Conservation (phyloP, 306 rosid species). For the Coriaria nepalensis region DNA sequence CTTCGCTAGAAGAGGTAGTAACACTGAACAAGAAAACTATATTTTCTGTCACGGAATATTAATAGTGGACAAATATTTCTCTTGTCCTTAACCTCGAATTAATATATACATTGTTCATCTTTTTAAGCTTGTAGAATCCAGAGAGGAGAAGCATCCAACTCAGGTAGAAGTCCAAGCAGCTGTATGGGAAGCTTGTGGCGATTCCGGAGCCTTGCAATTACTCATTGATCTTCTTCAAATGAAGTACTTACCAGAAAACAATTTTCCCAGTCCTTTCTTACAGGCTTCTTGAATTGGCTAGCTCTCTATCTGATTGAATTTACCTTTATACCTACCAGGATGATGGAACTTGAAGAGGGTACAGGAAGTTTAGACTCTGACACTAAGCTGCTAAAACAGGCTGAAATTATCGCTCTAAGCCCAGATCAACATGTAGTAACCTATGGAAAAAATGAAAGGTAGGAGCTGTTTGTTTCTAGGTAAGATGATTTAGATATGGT, state of each 20-base stretch:
- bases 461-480: conserved; percentile 17
- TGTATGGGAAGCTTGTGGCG: conserved; percentile 92
- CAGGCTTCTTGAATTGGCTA: too few species aligned
- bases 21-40: too few species aligned
- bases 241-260: conserved; percentile 31
- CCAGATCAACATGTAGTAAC: conserved; percentile 15
- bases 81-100: conserved; percentile 5
- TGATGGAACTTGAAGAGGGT: conserved; percentile 63
- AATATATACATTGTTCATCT: conserved; percentile 12
- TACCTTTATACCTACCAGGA: too few species aligned
- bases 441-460: conserved; percentile 25
- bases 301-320: too few species aligned
- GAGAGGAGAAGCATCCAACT: conserved; percentile 46
- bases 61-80: too few species aligned
- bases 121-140: conserved; percentile 59
- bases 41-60: too few species aligned
- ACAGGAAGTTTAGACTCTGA: conserved; percentile 62
- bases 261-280: background rate
- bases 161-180: conserved; percentile 77
- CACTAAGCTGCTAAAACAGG: conserved; percentile 34
- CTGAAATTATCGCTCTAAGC: conserved; percentile 26
- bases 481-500: too few species aligned
- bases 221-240: conserved; percentile 84
- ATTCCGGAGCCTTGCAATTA: conserved; percentile 81
- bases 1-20: conserved; percentile 86